Conservation (phyloP, 2,329 filamentous ascomycete species). For the Trichophyton mentagrophytes region DNA sequence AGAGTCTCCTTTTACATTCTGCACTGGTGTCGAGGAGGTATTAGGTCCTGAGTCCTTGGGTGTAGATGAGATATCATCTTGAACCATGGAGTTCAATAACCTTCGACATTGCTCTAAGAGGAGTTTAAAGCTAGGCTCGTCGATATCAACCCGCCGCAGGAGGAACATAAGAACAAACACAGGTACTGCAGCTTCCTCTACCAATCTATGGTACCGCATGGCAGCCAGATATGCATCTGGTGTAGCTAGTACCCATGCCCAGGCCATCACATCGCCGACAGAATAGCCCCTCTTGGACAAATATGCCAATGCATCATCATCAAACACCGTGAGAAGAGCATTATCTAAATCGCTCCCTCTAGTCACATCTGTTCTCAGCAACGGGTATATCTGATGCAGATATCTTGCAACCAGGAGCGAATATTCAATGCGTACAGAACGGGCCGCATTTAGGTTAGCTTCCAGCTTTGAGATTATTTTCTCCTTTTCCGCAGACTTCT, state of each 20-base stretch:
- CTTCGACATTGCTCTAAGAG: conserved; percentile 30
- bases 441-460: neutral
- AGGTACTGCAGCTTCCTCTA: conserved; percentile 22
- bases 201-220: conserved; percentile 22
- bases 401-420: conserved; percentile 23
- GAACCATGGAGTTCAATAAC: neutral
- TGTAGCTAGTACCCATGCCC: conserved; percentile 37
- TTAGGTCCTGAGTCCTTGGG: neutral
- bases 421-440: conserved; percentile 16
- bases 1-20: conserved; percentile 10
- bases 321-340: conserved; percentile 25
- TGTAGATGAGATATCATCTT: neutral
- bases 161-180: conserved; percentile 38
- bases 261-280: conserved; percentile 30
- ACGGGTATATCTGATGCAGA: conserved; percentile 24
- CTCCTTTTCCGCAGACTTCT: neutral
- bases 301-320: conserved; percentile 18
- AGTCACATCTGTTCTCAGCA: conserved; percentile 12
- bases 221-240: conserved; percentile 24
- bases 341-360: neutral
- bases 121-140: conserved; percentile 30
- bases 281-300: conserved; percentile 25
- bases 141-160: conserved; percentile 33
- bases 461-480: neutral
- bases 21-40: neutral